These are phyloP conservation scores for Botryotinia calthae DNA, from an alignment of 2,329 filamentous ascomycete species.

Conservation along the genomic window DNA sequence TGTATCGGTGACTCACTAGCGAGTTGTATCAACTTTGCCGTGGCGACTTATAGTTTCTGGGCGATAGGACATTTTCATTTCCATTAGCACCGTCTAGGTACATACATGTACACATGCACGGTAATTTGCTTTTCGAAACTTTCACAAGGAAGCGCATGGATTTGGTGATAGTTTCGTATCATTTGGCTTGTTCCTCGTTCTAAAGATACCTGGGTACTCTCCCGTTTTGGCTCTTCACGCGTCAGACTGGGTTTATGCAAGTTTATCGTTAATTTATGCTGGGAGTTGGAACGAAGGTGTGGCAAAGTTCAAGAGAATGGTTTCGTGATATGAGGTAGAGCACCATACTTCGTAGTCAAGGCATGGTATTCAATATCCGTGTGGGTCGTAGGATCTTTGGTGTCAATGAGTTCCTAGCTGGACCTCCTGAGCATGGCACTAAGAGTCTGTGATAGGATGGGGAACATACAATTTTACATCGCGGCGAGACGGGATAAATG, in stretches of 20 bases:
- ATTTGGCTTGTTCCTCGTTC: neutral
- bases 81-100: neutral
- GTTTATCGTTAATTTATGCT: neutral
- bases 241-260: conserved; percentile 1
- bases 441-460: neutral
- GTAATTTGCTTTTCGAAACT: neutral
- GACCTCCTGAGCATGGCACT: neutral
- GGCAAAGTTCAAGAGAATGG: conserved; percentile 3
- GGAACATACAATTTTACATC: neutral
- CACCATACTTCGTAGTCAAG: neutral
- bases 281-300: neutral
- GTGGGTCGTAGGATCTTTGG: conserved; percentile 1
- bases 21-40: neutral
- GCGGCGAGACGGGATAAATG: neutral
- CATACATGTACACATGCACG: neutral
- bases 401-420: neutral
- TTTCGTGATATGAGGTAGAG: conserved; percentile 7
- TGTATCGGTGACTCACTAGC: neutral
- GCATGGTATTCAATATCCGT: conserved; percentile 3
- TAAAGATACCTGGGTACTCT: neutral
- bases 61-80: neutral
- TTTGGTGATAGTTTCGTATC: conserved; percentile 8
- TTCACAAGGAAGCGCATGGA: neutral
- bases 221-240: neutral
- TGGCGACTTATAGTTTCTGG: neutral